Percentiles rank a stretch among this genome's conserved stretches.
Evolutionary conservation across 1,139 yeast genomes (phyloP).

Genomic region (Debaryomyces psychrophilus): DNA sequence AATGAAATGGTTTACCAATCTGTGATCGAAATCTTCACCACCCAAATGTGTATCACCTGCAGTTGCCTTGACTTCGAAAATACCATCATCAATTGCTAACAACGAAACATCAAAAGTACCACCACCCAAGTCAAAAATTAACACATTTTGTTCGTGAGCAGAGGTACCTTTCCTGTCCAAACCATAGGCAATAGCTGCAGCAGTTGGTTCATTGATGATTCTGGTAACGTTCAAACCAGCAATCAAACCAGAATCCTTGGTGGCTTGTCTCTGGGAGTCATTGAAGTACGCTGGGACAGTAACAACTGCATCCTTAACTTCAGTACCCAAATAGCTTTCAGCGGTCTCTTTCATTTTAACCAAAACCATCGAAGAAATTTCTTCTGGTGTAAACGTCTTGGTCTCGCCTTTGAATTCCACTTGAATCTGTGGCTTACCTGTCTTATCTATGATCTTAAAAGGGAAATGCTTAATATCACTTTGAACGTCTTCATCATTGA

Average conservation of each 20-base stretch:
- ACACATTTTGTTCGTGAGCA: conserved; percentile 71
- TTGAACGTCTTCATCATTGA: conserved; percentile 58
- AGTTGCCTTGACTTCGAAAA: conserved; percentile 94
- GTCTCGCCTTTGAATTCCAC: conserved; percentile 70
- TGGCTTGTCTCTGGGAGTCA: conserved; percentile 66
- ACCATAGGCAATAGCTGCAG: conserved; percentile 67
- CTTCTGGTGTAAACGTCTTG: conserved; percentile 66
- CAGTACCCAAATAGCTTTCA: conserved; percentile 62
- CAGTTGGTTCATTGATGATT: conserved; percentile 65
- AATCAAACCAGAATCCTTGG: conserved; percentile 64
- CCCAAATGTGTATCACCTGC: conserved; percentile 99
- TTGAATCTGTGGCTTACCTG: conserved; percentile 61
- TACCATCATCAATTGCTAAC: conserved; percentile 91
- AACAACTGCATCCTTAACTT: conserved; percentile 71
- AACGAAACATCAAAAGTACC: conserved; percentile 98
- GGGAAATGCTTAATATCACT: conserved; percentile 67
- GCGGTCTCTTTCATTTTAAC: conserved; percentile 70
- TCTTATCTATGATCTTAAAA: conserved; percentile 58
- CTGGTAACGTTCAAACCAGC: conserved; percentile 63
- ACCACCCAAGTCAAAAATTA: conserved; percentile 96
- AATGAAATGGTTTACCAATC: conserved; percentile 41
- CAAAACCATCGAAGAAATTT: conserved; percentile 68
- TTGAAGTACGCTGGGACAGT: conserved; percentile 70
- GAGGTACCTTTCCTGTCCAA: conserved; percentile 70
- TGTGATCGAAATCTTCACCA: conserved; percentile 69